Conservation (phyloP, 2,329 filamentous ascomycete genomes). For the Colletotrichum aenigma region DNA sequence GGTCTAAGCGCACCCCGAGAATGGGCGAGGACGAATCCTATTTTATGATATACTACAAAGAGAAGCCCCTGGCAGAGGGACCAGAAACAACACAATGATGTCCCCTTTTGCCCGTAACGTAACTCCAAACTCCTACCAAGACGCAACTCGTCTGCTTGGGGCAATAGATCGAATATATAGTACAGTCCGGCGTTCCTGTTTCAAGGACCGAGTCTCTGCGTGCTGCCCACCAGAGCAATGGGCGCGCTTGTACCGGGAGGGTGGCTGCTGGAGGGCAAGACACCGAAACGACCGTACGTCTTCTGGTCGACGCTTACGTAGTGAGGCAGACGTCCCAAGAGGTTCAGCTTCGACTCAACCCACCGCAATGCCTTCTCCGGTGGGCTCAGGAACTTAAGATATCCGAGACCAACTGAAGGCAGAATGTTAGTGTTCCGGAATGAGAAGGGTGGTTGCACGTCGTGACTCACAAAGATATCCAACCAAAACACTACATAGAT, state of each 20-base stretch:
- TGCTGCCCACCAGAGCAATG: slow-evolving; percentile 66
- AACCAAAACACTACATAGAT: slow-evolving; percentile 80
- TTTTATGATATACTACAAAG: neutral
- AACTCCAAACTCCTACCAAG: slow-evolving; percentile 12
- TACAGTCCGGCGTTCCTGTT: neutral
- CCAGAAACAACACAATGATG: neutral
- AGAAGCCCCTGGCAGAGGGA: neutral
- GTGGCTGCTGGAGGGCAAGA: slow-evolving; percentile 68
- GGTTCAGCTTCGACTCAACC: slow-evolving; percentile 86
- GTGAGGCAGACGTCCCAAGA: slow-evolving; percentile 83
- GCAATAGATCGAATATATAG: neutral
- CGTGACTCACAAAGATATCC: slow-evolving; percentile 78
- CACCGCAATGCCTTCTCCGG: slow-evolving; percentile 87
- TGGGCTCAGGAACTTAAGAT: slow-evolving; percentile 86
- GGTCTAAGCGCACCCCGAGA: neutral
- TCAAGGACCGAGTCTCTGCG: slow-evolving; percentile 74
- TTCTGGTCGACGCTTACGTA: slow-evolving; percentile 96
- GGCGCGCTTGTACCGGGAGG: slow-evolving; percentile 46
- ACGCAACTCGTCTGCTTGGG: neutral
- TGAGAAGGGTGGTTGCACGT: neutral
- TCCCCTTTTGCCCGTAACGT: neutral
- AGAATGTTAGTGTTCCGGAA: neutral
- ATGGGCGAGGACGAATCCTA: neutral
- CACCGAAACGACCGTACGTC: slow-evolving; percentile 90
- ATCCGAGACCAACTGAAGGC: slow-evolving; percentile 76